Evolutionary conservation across 2,329 filamentous ascomycete genomes (phyloP).

Genomic region (Trichoderma sp.): DNA sequence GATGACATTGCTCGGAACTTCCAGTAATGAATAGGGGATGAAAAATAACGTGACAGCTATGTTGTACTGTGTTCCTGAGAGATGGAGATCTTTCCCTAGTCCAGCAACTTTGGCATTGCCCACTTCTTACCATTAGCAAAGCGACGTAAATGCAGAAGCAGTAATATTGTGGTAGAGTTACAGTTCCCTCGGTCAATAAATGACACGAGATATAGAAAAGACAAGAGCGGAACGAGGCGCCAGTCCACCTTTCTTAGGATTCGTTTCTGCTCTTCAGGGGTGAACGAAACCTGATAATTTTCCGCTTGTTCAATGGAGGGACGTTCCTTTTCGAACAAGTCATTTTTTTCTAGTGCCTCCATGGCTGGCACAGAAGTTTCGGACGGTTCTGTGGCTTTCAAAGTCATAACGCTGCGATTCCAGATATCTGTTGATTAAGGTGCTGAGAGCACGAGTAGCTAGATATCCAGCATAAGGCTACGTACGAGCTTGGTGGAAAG

Average conservation of each 20-base stretch:
- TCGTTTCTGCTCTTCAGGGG: background rate
- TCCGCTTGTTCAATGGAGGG: background rate
- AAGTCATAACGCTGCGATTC: background rate
- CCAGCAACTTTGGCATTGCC: constrained; percentile 28
- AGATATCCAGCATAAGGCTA: background rate
- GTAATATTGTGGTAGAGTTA: background rate
- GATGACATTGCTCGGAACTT: constrained; percentile 18
- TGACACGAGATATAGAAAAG: background rate
- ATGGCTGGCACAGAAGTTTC: background rate
- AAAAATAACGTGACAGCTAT: constrained; percentile 29
- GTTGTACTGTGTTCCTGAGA: constrained; percentile 25
- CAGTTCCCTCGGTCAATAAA: background rate
- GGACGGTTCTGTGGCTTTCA: background rate
- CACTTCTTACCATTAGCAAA: background rate
- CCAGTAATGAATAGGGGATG: constrained; percentile 18
- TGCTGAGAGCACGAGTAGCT: background rate
- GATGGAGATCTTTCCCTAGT: constrained; percentile 24
- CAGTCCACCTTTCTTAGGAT: background rate
- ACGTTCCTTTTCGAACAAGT: background rate
- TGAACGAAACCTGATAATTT: background rate
- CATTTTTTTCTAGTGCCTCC: background rate
- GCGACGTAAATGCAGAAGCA: background rate
- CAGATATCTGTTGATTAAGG: background rate
- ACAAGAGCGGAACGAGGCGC: background rate
- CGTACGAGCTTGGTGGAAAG: background rate